These are phyloP conservation scores for Clathrospora elynae DNA, from an alignment of 2,329 filamentous ascomycete genomes.

Conservation along the genomic window DNA sequence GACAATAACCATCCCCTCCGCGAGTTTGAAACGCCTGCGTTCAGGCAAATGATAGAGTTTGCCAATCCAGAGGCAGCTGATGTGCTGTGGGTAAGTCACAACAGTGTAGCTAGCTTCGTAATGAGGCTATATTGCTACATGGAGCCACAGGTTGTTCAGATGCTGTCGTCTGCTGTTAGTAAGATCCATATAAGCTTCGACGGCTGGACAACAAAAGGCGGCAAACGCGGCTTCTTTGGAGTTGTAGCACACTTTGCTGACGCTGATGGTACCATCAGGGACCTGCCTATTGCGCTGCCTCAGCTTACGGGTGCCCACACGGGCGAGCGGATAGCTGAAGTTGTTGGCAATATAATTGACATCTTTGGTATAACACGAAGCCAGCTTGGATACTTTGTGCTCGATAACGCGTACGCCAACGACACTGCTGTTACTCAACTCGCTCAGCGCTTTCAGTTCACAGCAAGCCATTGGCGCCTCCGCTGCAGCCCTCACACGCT, in stretches of 20 bases:
- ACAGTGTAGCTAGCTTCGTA: not conserved
- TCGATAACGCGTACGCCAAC: not conserved
- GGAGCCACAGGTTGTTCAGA: not conserved
- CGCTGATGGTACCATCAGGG: not conserved
- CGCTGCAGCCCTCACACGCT: not conserved
- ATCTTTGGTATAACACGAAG: not conserved
- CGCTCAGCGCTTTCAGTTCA: not conserved
- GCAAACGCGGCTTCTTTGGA: constrained; percentile 2
- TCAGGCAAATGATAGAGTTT: not conserved
- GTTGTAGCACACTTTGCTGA: not conserved
- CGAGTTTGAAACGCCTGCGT: not conserved
- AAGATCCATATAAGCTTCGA: constrained; percentile 1
- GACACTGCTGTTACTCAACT: not conserved
- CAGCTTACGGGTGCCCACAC: not conserved
- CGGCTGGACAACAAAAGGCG: too few relatives aligned
- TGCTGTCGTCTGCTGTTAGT: not conserved
- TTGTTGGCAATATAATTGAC: not conserved
- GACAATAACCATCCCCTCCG: constrained; percentile 1
- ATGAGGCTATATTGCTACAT: constrained; percentile 3
- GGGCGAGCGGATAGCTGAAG: not conserved
- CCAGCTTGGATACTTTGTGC: not conserved
- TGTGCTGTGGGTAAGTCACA: not conserved
- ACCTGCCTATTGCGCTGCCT: not conserved
- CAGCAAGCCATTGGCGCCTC: not conserved
- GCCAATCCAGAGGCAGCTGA: not conserved